Conservation (phyloP, 2,329 filamentous ascomycete genomes). For the Pseudogymnoascus sp. region DNA sequence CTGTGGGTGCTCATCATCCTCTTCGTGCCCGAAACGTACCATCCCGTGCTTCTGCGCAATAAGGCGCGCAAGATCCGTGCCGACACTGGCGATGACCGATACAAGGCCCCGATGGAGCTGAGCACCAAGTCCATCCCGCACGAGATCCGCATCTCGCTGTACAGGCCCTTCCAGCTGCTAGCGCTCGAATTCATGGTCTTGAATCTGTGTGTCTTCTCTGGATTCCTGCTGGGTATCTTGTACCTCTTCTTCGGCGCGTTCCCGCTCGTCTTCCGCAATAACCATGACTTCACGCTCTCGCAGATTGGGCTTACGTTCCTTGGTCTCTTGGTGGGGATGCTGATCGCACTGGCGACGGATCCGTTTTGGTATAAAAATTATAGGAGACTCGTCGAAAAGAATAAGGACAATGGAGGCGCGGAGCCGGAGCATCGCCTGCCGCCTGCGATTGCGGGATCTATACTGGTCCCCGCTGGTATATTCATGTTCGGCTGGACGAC, state of each 20-base stretch:
- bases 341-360: slow-evolving; percentile 53
- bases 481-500: slow-evolving; percentile 90
- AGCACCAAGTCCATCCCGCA: slow-evolving; percentile 57
- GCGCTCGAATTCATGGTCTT: slow-evolving; percentile 79
- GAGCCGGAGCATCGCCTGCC: slow-evolving; percentile 86
- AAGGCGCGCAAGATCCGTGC: slow-evolving; percentile 65
- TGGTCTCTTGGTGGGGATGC: slow-evolving; percentile 62
- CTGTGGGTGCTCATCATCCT: slow-evolving; percentile 58
- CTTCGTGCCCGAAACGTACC: slow-evolving; percentile 84
- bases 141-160: slow-evolving; percentile 52
- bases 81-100: slow-evolving; percentile 70
- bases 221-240: slow-evolving; percentile 76
- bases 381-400: slow-evolving; percentile 46
- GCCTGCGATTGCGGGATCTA: slow-evolving; percentile 64
- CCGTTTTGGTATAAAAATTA: slow-evolving; percentile 61
- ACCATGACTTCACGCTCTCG: slow-evolving; percentile 71
- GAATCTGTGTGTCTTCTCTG: slow-evolving; percentile 72
- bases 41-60: slow-evolving; percentile 61
- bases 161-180: slow-evolving; percentile 66
- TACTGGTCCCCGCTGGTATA: slow-evolving; percentile 71
- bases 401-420: slow-evolving; percentile 43
- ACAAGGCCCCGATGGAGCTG: slow-evolving; percentile 70
- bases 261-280: slow-evolving; percentile 65
- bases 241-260: slow-evolving; percentile 93
- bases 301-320: slow-evolving; percentile 75